These are phyloP conservation scores for Acrocalymma vagum DNA, from an alignment of 2,329 filamentous ascomycete species.

Conservation along the genomic window DNA sequence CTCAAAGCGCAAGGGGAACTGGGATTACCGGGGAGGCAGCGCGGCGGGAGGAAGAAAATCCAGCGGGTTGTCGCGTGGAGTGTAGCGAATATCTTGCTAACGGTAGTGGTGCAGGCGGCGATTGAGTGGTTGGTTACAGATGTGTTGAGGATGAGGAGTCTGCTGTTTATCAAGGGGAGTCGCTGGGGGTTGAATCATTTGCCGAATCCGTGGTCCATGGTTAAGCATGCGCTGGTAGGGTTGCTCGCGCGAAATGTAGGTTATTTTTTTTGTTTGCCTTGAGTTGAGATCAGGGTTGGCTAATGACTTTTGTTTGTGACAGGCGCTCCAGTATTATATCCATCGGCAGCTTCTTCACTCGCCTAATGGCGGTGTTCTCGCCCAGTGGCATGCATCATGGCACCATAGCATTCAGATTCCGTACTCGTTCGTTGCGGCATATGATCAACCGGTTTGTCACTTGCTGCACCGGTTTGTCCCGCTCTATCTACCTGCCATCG, in stretches of 20 bases:
- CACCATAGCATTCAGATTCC: conserved; percentile 67
- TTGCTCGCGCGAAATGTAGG: conserved; percentile 66
- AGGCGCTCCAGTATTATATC: conserved; percentile 75
- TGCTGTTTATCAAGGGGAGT: conserved; percentile 67
- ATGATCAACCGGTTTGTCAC: conserved; percentile 73
- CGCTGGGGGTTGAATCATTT: conserved; percentile 67
- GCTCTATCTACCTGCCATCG: conserved; percentile 69
- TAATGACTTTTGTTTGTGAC: conserved; percentile 23
- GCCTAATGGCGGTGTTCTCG: conserved; percentile 33
- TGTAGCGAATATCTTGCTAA: conserved; percentile 63
- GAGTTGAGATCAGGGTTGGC: background rate
- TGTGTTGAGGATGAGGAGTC: conserved; percentile 62
- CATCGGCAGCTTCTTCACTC: conserved; percentile 77
- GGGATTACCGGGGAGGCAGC: conserved; percentile 55
- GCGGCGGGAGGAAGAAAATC: conserved; percentile 52
- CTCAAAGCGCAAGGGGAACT: conserved; percentile 72
- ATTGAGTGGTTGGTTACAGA: conserved; percentile 65
- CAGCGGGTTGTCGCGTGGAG: conserved; percentile 62
- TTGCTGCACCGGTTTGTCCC: conserved; percentile 71
- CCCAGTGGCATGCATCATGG: conserved; percentile 60
- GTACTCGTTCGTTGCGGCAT: conserved; percentile 69
- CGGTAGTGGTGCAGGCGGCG: conserved; percentile 61
- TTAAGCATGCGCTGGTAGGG: conserved; percentile 62
- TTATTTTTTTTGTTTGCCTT: conserved; percentile 3
- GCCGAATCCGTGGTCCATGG: conserved; percentile 69